These are phyloP conservation scores for Saturnispora serradocipensis DNA, from an alignment of 805 yeast species.

Conservation along the genomic window DNA sequence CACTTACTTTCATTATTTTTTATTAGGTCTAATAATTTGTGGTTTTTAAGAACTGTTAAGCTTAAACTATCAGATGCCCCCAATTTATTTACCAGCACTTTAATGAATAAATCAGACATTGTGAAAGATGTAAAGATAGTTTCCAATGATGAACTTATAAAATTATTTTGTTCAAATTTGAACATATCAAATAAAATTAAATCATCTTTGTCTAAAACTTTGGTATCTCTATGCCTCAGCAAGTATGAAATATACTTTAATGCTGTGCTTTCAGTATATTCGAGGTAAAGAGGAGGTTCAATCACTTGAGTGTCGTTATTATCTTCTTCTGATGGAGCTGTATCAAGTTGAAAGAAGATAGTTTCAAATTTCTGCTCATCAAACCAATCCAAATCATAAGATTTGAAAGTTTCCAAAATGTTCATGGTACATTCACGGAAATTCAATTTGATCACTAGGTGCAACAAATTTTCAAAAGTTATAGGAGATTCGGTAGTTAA, in stretches of 20 bases:
- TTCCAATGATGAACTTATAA: not conserved
- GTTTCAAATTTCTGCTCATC: not conserved
- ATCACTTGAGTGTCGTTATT: not conserved
- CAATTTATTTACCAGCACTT: slow-evolving; percentile 1
- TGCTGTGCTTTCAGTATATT: slow-evolving; percentile 1
- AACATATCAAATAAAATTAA: slow-evolving; percentile 8
- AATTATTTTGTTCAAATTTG: not conserved
- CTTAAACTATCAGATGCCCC: not conserved
- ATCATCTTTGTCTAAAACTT: slow-evolving; percentile 1
- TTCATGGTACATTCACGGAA: not conserved
- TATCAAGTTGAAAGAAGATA: not conserved
- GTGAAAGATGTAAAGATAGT: slow-evolving; percentile 3
- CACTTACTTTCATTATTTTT: not conserved
- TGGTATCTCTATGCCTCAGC: not conserved
- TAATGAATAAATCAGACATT: slow-evolving; percentile 1
- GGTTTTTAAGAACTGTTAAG: not conserved
- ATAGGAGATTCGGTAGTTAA: not conserved
- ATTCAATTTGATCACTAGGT: not conserved
- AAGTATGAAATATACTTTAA: not conserved
- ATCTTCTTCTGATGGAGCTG: not conserved
- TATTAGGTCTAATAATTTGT: not conserved
- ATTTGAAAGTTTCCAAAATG: not conserved
- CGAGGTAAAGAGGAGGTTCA: slow-evolving; percentile 11
- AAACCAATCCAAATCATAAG: slow-evolving; percentile 1
- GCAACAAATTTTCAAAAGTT: not conserved